Evolutionary conservation across 352 stramenopile species (phyloP).

Genomic region (Globisporangium nunn): DNA sequence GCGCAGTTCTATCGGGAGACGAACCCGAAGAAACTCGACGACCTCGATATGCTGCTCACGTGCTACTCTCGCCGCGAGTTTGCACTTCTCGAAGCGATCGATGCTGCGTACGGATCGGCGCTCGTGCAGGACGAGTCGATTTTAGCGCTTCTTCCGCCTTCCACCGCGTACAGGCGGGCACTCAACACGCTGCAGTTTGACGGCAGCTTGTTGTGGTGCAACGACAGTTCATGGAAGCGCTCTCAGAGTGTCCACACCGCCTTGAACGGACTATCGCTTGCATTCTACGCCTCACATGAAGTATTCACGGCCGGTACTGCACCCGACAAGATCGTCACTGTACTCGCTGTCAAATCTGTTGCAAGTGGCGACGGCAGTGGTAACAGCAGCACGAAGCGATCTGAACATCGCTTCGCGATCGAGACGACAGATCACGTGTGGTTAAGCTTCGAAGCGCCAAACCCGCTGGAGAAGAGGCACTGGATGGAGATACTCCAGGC

Average conservation of each 20-base stretch:
- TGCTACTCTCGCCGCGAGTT: constrained; percentile 41
- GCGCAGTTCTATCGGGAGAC: constrained; percentile 47
- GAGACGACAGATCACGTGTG: constrained; percentile 48
- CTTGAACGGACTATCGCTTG: constrained; percentile 32
- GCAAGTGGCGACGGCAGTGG: constrained; percentile 15
- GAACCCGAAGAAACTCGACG: constrained; percentile 40
- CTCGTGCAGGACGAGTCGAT: constrained; percentile 27
- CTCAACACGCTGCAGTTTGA: constrained; percentile 34
- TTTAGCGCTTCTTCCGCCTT: constrained; percentile 23
- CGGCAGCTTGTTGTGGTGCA: constrained; percentile 24
- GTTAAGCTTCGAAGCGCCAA: constrained; percentile 34
- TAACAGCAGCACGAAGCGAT: constrained; percentile 16
- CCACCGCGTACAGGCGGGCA: constrained; percentile 20
- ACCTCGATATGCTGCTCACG: constrained; percentile 38
- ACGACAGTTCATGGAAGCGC: constrained; percentile 28
- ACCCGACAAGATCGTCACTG: constrained; percentile 5
- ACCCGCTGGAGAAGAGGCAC: constrained; percentile 26
- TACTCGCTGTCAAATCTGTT: constrained; percentile 13
- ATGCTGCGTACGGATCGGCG: constrained; percentile 27
- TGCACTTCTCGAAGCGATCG: constrained; percentile 41
- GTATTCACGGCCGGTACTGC: constrained; percentile 35
- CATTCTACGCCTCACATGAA: constrained; percentile 52
- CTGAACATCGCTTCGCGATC: constrained; percentile 30
- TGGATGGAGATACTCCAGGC: constrained; percentile 51
- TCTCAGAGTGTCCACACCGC: constrained; percentile 37